Conservation (phyloP, 768 basidiomycete species). For the Plicaturopsis crispa region DNA sequence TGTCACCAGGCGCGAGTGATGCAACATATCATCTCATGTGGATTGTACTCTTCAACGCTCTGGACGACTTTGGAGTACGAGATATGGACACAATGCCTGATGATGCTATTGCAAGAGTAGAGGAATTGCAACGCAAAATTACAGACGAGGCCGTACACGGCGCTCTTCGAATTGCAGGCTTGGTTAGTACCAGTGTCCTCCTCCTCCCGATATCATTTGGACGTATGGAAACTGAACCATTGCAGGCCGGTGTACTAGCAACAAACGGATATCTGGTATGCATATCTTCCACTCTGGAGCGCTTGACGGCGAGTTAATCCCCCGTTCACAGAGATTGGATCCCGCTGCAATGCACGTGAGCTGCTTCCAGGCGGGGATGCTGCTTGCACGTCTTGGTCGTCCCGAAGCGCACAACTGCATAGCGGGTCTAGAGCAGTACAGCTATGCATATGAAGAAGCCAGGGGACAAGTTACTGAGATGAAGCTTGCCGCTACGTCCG, state of each 20-base stretch:
- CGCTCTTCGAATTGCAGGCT: conserved; percentile 81
- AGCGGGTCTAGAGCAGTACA: conserved; percentile 81
- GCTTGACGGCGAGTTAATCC: conserved; percentile 3
- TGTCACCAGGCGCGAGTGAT: conserved; percentile 57
- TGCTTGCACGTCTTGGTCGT: conserved; percentile 77
- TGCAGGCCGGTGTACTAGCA: conserved; percentile 72
- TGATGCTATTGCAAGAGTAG: conserved; percentile 38
- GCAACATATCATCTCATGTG: conserved; percentile 91
- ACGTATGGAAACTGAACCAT: conserved; percentile 1
- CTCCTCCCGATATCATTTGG: conserved; percentile 4
- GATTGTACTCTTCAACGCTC: conserved; percentile 74
- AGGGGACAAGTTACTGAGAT: conserved; percentile 72
- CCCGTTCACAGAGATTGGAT: conserved; percentile 53
- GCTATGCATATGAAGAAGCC: conserved; percentile 80
- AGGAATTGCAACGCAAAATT: conserved; percentile 59
- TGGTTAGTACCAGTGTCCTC: conserved; percentile 39
- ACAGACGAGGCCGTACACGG: conserved; percentile 80
- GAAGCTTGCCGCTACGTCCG: conserved; percentile 36
- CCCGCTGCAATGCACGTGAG: conserved; percentile 87
- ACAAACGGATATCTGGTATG: conserved; percentile 81
- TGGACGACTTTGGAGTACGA: conserved; percentile 80
- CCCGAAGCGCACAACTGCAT: conserved; percentile 82
- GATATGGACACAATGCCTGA: conserved; percentile 50
- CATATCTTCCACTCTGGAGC: conserved; percentile 10
- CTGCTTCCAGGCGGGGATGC: conserved; percentile 75